Evolutionary conservation across 352 stramenopile genomes (phyloP).

Genomic region (Phytophthora pistaciae): DNA sequence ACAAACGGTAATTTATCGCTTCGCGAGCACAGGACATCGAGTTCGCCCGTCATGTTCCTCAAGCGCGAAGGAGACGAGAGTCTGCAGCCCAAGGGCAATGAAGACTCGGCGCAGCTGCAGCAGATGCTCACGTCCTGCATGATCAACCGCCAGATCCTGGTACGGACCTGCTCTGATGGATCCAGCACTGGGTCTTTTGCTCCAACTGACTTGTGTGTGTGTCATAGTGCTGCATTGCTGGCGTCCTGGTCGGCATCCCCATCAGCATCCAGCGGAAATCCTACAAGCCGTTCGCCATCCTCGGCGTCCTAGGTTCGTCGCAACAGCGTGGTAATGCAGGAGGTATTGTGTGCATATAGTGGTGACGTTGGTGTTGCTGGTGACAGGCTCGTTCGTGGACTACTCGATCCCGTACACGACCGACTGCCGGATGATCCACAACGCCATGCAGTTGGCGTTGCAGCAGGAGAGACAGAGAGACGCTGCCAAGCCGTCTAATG

Average conservation of each 20-base stretch:
- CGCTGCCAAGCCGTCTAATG: neutral
- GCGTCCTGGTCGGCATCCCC: constrained; percentile 79
- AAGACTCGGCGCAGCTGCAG: constrained; percentile 76
- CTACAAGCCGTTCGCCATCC: constrained; percentile 59
- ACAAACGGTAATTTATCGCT: neutral
- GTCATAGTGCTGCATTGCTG: constrained; percentile 60
- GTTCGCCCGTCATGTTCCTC: constrained; percentile 51
- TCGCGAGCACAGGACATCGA: too few species aligned
- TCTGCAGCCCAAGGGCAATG: constrained; percentile 62
- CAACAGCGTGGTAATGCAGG: neutral
- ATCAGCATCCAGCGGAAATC: constrained; percentile 79
- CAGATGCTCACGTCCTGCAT: constrained; percentile 90
- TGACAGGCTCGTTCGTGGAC: constrained; percentile 77
- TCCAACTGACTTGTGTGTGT: neutral
- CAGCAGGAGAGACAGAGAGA: constrained; percentile 62
- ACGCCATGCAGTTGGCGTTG: constrained; percentile 75
- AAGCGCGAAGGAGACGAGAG: constrained; percentile 54
- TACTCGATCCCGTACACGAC: constrained; percentile 88
- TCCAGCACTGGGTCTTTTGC: neutral
- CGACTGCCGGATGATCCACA: constrained; percentile 84
- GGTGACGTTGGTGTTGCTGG: neutral
- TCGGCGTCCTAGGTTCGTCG: constrained; percentile 57
- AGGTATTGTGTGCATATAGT: neutral
- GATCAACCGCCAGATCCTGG: constrained; percentile 86
- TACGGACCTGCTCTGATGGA: constrained; percentile 21